Conservation (phyloP, 1,139 yeast genomes). For the Hansenula lynferdii region DNA sequence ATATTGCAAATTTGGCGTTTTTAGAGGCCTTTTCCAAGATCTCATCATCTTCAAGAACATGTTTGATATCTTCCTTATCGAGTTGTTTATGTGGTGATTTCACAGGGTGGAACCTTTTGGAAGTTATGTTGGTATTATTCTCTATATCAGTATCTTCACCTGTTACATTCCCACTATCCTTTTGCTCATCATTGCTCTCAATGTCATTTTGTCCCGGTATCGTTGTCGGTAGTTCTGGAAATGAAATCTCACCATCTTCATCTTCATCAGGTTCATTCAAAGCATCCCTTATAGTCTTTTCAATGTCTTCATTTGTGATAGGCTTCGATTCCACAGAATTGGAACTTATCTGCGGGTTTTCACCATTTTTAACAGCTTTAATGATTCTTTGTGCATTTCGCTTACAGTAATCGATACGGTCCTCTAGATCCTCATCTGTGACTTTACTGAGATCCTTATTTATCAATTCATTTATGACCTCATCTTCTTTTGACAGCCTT, state of each 20-base stretch:
- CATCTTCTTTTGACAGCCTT: slow-evolving; percentile 7
- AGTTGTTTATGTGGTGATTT: slow-evolving; percentile 1
- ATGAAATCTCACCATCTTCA: background rate
- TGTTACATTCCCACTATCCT: background rate
- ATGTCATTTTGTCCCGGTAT: background rate
- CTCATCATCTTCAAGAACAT: slow-evolving; percentile 53
- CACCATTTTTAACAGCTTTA: background rate
- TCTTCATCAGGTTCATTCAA: slow-evolving; percentile 4
- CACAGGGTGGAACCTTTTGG: background rate
- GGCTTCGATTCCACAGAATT: background rate
- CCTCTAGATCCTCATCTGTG: slow-evolving; percentile 9
- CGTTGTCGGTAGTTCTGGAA: slow-evolving; percentile 8
- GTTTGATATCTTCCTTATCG: slow-evolving; percentile 30
- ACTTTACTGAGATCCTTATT: slow-evolving; percentile 1
- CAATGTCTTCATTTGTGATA: slow-evolving; percentile 9
- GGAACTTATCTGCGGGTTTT: background rate
- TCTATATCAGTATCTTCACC: slow-evolving; percentile 1
- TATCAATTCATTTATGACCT: slow-evolving; percentile 3
- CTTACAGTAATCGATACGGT: slow-evolving; percentile 6
- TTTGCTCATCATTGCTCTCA: background rate
- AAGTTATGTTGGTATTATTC: background rate
- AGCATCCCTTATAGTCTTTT: slow-evolving; percentile 4
- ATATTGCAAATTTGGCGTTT: slow-evolving; percentile 76
- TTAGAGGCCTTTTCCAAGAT: slow-evolving; percentile 58
- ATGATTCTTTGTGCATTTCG: background rate